phyloP scores from a whole-genome alignment of 179 eudicot species.

The Carnegiea gigantea region DNA sequence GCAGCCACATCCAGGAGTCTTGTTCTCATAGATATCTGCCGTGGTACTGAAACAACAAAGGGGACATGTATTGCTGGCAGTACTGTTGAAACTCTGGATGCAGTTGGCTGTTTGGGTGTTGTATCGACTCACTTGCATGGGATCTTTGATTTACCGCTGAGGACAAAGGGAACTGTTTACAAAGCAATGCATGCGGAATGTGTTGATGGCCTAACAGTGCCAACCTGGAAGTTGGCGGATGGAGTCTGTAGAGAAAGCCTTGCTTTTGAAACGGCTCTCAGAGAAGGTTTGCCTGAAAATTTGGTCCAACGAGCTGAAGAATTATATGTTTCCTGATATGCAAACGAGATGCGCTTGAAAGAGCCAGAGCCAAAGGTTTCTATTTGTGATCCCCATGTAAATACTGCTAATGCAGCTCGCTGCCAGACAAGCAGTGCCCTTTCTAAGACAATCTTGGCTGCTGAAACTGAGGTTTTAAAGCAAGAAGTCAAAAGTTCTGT shows the following conservation, averaged over 20 bases:
- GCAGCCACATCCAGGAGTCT: slow-evolving; percentile 83
- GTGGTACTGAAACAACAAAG: slow-evolving; percentile 94
- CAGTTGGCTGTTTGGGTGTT: slow-evolving; percentile 75
- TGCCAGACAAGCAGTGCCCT: slow-evolving; percentile 10
- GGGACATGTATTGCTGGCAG: slow-evolving; percentile 99
- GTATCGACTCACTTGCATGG: slow-evolving; percentile 94
- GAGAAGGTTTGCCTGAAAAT: slow-evolving; percentile 77
- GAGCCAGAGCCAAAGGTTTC: slow-evolving; percentile 10
- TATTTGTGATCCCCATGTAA: slow-evolving; percentile 16
- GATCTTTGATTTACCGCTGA: slow-evolving; percentile 77
- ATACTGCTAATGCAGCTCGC: slow-evolving; percentile 22
- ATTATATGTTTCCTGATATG: slow-evolving; percentile 53
- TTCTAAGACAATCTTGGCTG: slow-evolving; percentile 16
- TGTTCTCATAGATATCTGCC: slow-evolving; percentile 89
- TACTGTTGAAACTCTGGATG: slow-evolving; percentile 77
- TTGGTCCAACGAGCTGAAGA: slow-evolving; percentile 79
- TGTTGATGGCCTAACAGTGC: slow-evolving; percentile 65
- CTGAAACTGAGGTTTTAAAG: slow-evolving; percentile 32
- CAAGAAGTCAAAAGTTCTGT: slow-evolving; percentile 56
- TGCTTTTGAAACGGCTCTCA: slow-evolving; percentile 91
- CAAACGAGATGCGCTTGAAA: slow-evolving; percentile 31
- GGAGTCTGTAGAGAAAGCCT: slow-evolving; percentile 97
- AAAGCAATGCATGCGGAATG: slow-evolving; percentile 79
- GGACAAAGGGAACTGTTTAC: slow-evolving; percentile 43
- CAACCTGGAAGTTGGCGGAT: slow-evolving; percentile 90